phyloP scores from a whole-genome alignment of 1,139 yeast species.

The Lodderomyces parapsilosis region DNA sequence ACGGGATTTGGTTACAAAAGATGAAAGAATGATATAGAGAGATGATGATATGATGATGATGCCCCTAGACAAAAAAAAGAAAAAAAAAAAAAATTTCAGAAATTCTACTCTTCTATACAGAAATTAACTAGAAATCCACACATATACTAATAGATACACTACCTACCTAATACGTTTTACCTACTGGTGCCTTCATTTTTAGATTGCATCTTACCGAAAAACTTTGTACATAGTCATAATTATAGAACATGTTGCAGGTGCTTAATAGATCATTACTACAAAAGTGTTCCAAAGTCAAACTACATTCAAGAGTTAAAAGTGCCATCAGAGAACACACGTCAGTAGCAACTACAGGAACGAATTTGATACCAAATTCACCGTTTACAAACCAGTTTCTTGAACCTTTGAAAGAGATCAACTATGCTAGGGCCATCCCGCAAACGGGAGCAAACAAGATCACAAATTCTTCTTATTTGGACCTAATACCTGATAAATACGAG shows the following conservation, averaged over 20 bases:
- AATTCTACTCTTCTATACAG: no score
- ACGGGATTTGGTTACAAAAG: no score
- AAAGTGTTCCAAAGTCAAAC: background rate
- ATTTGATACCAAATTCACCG: background rate
- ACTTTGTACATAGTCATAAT: constrained; percentile 1
- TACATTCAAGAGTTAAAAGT: background rate
- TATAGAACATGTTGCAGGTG: constrained; percentile 4
- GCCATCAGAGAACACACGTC: constrained; percentile 2
- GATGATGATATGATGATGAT: no score
- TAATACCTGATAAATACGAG: constrained; percentile 5
- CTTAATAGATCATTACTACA: constrained; percentile 1
- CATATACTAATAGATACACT: no score
- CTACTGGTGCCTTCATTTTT: background rate
- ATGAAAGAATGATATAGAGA: no score
- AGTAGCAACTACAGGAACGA: background rate
- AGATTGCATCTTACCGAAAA: background rate
- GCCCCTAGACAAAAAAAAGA: no score
- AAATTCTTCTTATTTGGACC: constrained; percentile 6
- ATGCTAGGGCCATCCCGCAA: background rate
- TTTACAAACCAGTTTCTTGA: constrained; percentile 2
- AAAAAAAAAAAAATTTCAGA: no score
- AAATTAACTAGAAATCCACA: no score
- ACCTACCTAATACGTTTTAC: no score
- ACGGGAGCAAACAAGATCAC: constrained; percentile 2
- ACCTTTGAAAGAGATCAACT: constrained; percentile 1